phyloP scores from a whole-genome alignment of 2,329 filamentous ascomycete species.

The Sclerotinia glacialis region DNA sequence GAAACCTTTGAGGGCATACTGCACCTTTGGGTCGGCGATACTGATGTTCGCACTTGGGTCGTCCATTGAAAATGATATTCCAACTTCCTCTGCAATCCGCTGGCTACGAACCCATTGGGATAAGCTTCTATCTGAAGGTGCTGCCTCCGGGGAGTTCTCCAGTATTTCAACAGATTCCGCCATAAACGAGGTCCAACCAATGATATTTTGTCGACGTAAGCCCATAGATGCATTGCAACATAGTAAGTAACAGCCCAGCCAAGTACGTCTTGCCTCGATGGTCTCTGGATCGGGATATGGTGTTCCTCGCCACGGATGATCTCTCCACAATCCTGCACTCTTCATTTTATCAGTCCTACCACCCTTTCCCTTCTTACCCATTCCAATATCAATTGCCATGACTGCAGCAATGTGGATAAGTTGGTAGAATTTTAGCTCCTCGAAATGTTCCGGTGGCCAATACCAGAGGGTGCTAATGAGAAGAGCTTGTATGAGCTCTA shows the following conservation, averaged over 20 bases:
- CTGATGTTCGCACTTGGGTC: constrained; percentile 44
- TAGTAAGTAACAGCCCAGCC: constrained; percentile 40
- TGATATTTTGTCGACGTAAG: constrained; percentile 46
- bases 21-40: constrained; percentile 54
- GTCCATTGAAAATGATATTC: constrained; percentile 53
- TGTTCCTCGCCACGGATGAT: constrained; percentile 45
- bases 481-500: constrained; percentile 52
- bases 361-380: constrained; percentile 39
- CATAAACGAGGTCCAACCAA: constrained; percentile 46
- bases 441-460: constrained; percentile 47
- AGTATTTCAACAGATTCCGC: constrained; percentile 46
- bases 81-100: constrained; percentile 55
- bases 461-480: constrained; percentile 50
- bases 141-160: constrained; percentile 43
- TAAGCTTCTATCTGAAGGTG: constrained; percentile 43
- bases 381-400: constrained; percentile 45
- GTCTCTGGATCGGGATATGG: constrained; percentile 39
- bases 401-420: constrained; percentile 51
- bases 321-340: constrained; percentile 45
- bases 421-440: constrained; percentile 50
- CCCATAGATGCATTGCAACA: constrained; percentile 45
- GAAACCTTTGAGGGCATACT: constrained; percentile 53
- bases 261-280: constrained; percentile 40
- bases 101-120: constrained; percentile 46
- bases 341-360: constrained; percentile 33